A percentile compares a stretch with the other conserved stretches of the same genome.
Evolutionary conservation across 2,329 filamentous ascomycete species (phyloP).

Genomic region (Aspergillus clavatus): DNA sequence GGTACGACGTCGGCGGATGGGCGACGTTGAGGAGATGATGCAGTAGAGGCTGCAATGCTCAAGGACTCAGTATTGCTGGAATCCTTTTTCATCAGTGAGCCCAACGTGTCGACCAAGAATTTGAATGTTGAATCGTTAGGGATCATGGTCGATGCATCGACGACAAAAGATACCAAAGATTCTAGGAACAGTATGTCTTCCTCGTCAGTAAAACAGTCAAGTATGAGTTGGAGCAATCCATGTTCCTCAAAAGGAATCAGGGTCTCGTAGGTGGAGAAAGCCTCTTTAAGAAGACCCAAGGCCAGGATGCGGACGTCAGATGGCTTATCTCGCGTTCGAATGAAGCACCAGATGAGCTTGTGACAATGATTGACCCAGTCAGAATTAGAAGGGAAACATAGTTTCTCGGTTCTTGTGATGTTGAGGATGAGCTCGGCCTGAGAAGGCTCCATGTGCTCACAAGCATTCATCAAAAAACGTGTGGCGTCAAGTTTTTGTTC

Average conservation of each 20-base stretch:
- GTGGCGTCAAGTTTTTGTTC: slow-evolving; percentile 34
- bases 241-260: slow-evolving; percentile 29
- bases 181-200: slow-evolving; percentile 36
- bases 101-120: slow-evolving; percentile 29
- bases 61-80: slow-evolving; percentile 24
- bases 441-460: slow-evolving; percentile 33
- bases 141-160: slow-evolving; percentile 28
- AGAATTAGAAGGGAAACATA: slow-evolving; percentile 31
- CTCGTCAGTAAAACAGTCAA: slow-evolving; percentile 34
- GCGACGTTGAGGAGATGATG: slow-evolving; percentile 26
- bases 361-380: slow-evolving; percentile 33
- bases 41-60: slow-evolving; percentile 39
- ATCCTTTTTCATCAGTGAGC: slow-evolving; percentile 35
- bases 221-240: slow-evolving; percentile 29
- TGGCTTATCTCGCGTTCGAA: slow-evolving; percentile 34
- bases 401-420: slow-evolving; percentile 28
- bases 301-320: slow-evolving; percentile 38
- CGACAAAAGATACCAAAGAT: slow-evolving; percentile 36
- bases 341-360: slow-evolving; percentile 34
- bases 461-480: slow-evolving; percentile 33
- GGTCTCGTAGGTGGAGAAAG: slow-evolving; percentile 30
- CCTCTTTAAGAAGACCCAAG: slow-evolving; percentile 37
- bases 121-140: slow-evolving; percentile 31
- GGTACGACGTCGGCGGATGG: slow-evolving; percentile 23
- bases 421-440: slow-evolving; percentile 38